Conservation (phyloP, 140 eudicot species). For the Stevia rebaudiana region DNA sequence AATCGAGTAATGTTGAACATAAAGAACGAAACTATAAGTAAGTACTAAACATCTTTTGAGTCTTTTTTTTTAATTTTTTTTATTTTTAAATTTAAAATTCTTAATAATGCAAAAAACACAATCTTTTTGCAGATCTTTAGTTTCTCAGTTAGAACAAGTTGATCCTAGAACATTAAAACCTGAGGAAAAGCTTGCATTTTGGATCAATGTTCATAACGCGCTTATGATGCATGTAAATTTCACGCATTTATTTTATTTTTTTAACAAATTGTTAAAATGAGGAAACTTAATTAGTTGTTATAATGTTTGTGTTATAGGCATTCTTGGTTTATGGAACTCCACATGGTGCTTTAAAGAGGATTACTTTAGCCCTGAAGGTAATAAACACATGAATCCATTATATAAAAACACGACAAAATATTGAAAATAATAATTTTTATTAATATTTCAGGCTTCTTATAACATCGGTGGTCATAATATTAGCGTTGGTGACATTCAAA, state of each 20-base stretch:
- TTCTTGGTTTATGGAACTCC: constrained; percentile 76
- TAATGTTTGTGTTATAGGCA: constrained; percentile 43
- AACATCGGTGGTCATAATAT: constrained; percentile 80
- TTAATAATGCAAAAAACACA: neutral
- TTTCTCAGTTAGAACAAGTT: constrained; percentile 53
- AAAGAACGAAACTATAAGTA: constrained; percentile 54
- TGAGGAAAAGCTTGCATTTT: constrained; percentile 82
- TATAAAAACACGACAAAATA: neutral
- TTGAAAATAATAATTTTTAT: neutral
- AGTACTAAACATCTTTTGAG: constrained; percentile 9
- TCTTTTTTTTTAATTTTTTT: too few relatives aligned
- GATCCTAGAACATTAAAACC: constrained; percentile 64
- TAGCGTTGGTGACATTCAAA: constrained; percentile 66
- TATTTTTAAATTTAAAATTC: too few relatives aligned
- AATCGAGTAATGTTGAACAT: constrained; percentile 44
- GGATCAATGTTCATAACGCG: constrained; percentile 91
- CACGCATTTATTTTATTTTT: neutral
- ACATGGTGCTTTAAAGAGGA: constrained; percentile 48
- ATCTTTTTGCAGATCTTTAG: constrained; percentile 55
- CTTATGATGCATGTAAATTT: constrained; percentile 80
- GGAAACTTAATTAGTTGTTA: constrained; percentile 5
- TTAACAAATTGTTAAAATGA: neutral
- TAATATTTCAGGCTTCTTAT: constrained; percentile 69
- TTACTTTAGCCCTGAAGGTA: constrained; percentile 71
- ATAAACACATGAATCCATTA: neutral